phyloP scores from a whole-genome alignment of 1,284 basidiomycete genomes.

The Ceratobasidium sp. region DNA sequence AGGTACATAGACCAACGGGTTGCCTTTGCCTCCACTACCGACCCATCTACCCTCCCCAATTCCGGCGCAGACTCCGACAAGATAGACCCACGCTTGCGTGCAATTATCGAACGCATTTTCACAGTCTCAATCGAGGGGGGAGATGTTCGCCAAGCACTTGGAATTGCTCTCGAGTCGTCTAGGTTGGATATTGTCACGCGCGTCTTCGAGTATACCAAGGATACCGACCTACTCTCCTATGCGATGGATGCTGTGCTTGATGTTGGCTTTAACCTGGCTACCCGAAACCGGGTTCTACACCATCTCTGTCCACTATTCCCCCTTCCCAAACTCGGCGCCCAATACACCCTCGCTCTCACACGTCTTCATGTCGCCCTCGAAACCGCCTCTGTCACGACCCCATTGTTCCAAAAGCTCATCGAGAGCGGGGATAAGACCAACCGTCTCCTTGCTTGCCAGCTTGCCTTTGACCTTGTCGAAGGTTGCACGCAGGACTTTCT shows the following conservation, averaged over 20 bases:
- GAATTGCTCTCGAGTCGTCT: conserved; percentile 90
- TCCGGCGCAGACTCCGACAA: conserved; percentile 62
- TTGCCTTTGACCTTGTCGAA: conserved; percentile 94
- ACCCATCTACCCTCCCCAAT: conserved; percentile 39
- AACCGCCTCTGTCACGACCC: conserved; percentile 77
- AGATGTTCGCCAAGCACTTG: conserved; percentile 92
- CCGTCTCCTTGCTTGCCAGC: conserved; percentile 86
- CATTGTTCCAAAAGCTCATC: conserved; percentile 77
- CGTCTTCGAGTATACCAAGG: conserved; percentile 78
- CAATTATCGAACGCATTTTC: conserved; percentile 90
- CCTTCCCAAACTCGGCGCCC: conserved; percentile 76
- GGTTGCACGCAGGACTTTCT: conserved; percentile 93
- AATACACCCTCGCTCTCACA: conserved; percentile 80
- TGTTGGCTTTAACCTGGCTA: conserved; percentile 81
- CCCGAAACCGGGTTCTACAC: conserved; percentile 79
- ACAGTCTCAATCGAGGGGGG: conserved; percentile 84
- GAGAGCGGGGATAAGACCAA: conserved; percentile 65
- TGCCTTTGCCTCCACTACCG: conserved; percentile 25
- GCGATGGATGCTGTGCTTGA: conserved; percentile 91
- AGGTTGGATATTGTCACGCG: conserved; percentile 86
- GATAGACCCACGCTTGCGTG: conserved; percentile 81
- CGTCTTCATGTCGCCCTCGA: conserved; percentile 90
- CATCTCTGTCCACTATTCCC: conserved; percentile 89
- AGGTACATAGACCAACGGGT: conserved; percentile 78
- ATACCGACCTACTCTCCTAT: conserved; percentile 85